These are phyloP conservation scores for Flaveria brownii DNA, from an alignment of 129 eudicot species.

Conservation along the genomic window DNA sequence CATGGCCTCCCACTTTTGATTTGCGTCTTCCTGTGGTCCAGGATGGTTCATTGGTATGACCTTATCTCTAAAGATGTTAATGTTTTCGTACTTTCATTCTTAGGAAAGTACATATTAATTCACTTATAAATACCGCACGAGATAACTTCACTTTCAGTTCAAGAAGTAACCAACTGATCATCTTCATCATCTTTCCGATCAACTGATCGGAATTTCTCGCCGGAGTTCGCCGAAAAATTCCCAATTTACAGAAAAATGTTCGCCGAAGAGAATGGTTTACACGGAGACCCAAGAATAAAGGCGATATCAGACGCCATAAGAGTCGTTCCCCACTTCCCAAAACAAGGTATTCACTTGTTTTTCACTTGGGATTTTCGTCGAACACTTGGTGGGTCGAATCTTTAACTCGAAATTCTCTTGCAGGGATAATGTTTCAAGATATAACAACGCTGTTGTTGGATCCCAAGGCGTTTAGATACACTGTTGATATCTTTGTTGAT, in stretches of 20 bases:
- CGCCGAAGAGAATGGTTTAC: constrained; percentile 80
- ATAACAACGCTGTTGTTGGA: constrained; percentile 87
- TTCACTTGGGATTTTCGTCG: constrained; percentile 34
- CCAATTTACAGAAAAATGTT: constrained; percentile 41
- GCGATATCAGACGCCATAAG: constrained; percentile 77
- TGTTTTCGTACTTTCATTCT: not conserved
- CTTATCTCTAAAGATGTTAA: no score
- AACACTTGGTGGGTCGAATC: constrained; percentile 26
- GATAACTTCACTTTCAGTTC: not conserved
- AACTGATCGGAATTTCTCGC: not conserved
- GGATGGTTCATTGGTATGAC: no score
- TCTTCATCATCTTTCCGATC: constrained; percentile 10
- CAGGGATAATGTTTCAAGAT: constrained; percentile 98
- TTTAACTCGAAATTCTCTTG: not conserved
- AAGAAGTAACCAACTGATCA: constrained; percentile 1
- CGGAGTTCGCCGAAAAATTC: not conserved
- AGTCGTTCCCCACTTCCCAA: constrained; percentile 85
- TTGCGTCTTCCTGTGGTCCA: no score
- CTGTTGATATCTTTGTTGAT: constrained; percentile 90
- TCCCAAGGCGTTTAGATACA: constrained; percentile 79
- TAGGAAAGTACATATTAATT: constrained; percentile 18
- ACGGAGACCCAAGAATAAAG: constrained; percentile 75
- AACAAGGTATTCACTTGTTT: constrained; percentile 46
- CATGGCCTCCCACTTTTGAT: no score
- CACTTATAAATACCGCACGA: constrained; percentile 30